Evolutionary conservation across 306 rosid species (phyloP), one percentile per base, ranked within the genome.

Genomic region (Prinsepia uniflora): DNA sequence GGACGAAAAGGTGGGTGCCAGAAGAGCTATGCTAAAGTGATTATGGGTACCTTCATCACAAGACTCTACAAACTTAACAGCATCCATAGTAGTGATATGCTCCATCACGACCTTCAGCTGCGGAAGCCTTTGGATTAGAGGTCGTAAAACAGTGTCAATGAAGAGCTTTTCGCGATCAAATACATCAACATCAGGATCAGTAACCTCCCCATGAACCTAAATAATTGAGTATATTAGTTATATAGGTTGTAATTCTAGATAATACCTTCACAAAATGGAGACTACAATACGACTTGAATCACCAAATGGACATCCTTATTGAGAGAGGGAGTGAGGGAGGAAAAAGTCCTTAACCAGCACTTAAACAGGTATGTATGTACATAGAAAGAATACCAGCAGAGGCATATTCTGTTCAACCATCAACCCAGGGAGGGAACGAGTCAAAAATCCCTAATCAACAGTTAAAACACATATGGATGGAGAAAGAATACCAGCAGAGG

Each of bases 181-280:
- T 65, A 92, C 72, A 69, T 92, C 96, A 65, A 92, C 80, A 4
- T 83, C 70, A 45, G 96, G 81, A 82, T 88, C 75, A 44, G 98
- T 84, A 63, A 86, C 96, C 82, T 92, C 96, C 50, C 98, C 98
- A 43, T 90, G 98, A 82, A 92, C 96, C 96, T 92, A 80, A 73
- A 72, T 15, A 44, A 56, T 63, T 8, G 65, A 63, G 44, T 50
- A 24, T 17, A 72, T 8, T 20, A 3, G 10, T 8, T 39, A 56
- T 7, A 17, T 10, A 30, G 50, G 55, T 43, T 42, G 14, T 24
- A 68, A 42, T 48, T 48, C n/a, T 8, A 36, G 47, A 63, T 65
- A 44, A 49, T 15, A 17, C 17, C 39, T 22, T 50, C 22, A 57
- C 24, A 22, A 5, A 62, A 9, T 3, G 46, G 48, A 14, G 19